Conservation (phyloP, 176 grass and related monocot genomes). For the Phragmites australis region DNA sequence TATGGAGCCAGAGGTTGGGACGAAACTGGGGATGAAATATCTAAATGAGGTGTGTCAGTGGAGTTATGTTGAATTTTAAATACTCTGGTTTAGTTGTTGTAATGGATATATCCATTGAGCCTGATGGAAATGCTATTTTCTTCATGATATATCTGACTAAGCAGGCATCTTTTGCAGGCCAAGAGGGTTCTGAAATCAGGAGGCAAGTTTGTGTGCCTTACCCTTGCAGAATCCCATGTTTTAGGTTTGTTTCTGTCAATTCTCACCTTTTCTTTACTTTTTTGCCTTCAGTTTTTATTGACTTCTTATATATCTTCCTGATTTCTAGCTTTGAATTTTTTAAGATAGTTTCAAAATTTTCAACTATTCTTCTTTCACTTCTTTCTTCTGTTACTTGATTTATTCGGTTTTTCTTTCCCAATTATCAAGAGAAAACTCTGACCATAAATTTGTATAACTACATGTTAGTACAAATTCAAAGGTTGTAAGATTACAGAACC, state of each 20-base stretch:
- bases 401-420: neutral
- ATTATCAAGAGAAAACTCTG: neutral
- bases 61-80: constrained; percentile 29
- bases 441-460: neutral
- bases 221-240: constrained; percentile 94
- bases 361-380: neutral
- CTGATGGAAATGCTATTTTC: constrained; percentile 22
- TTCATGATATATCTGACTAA: constrained; percentile 29
- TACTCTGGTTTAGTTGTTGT: constrained; percentile 15
- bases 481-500: neutral
- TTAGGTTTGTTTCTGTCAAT: constrained; percentile 62
- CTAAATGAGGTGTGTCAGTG: constrained; percentile 66
- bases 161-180: constrained; percentile 44
- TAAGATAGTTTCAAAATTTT: neutral
- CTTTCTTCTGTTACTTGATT: neutral
- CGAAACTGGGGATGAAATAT: constrained; percentile 80
- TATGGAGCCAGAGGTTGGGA: constrained; percentile 88
- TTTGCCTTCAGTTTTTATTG: neutral
- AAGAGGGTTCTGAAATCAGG: constrained; percentile 87
- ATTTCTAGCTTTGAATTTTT: constrained; percentile 12
- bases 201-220: constrained; percentile 87
- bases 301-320: neutral
- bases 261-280: neutral
- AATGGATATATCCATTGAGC: constrained; percentile 14
- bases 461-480: neutral